Conservation (phyloP, 306 rosid genomes). For the Dryas octopetala region DNA sequence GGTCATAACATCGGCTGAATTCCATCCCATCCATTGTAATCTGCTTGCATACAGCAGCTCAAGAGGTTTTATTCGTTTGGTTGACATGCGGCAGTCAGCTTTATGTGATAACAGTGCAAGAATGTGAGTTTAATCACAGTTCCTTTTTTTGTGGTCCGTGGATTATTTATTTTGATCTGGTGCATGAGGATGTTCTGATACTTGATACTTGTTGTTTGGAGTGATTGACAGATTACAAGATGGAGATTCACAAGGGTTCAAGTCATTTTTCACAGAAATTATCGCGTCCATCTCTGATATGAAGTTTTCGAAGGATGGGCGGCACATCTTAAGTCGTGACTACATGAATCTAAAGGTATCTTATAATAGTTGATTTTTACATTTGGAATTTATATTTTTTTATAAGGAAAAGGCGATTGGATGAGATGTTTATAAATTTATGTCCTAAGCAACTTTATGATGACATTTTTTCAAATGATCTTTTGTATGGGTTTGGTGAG, state of each 20-base stretch:
- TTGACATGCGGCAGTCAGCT: slow-evolving; percentile 71
- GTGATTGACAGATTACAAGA: slow-evolving; percentile 53
- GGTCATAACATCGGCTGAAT: slow-evolving; percentile 73
- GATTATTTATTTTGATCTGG: slow-evolving; percentile 6
- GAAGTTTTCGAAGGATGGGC: slow-evolving; percentile 58
- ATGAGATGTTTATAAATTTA: slow-evolving; percentile 1
- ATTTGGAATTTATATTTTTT: not conserved
- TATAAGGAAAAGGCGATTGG: not conserved
- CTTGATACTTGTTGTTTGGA: slow-evolving; percentile 32
- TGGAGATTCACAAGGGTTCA: slow-evolving; percentile 41
- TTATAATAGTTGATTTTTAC: slow-evolving; percentile 2
- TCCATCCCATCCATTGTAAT: slow-evolving; percentile 77
- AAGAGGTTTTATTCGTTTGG: slow-evolving; percentile 63
- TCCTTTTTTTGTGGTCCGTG: not conserved
- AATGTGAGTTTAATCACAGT: slow-evolving; percentile 43
- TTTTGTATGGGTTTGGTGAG: not conserved
- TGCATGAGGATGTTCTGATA: slow-evolving; percentile 21
- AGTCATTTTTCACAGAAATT: slow-evolving; percentile 58
- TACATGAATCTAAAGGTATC: slow-evolving; percentile 68
- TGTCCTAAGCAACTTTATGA: not conserved
- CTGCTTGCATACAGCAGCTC: slow-evolving; percentile 76
- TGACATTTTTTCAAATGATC: not conserved
- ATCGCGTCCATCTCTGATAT: slow-evolving; percentile 58
- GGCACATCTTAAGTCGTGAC: slow-evolving; percentile 60
- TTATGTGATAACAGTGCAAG: slow-evolving; percentile 56